Conservation (phyloP, 108 stramenopile species). For the Chaetoceros muelleri region DNA sequence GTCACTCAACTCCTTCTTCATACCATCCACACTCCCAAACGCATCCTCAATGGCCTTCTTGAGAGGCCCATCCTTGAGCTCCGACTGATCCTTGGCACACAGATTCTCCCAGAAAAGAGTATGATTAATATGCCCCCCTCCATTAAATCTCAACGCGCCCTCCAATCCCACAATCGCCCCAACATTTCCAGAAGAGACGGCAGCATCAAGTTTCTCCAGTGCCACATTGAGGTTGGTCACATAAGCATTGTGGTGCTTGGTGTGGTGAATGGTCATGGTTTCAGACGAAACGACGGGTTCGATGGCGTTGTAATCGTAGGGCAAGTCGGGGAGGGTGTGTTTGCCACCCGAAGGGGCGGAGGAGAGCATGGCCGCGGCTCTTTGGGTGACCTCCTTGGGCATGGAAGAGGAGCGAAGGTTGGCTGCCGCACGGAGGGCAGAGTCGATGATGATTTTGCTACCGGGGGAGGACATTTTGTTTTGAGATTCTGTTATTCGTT, state of each 20-base stretch:
- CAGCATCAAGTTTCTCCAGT: constrained; percentile 79
- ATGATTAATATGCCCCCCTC: constrained; percentile 98
- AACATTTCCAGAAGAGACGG: constrained; percentile 63
- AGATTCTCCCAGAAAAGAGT: constrained; percentile 97
- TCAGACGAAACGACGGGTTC: constrained; percentile 85
- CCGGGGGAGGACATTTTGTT: too few relatives aligned
- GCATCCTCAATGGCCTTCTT: constrained; percentile 60
- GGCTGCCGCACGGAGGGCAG: constrained; percentile 67
- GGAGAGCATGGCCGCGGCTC: constrained; percentile 56
- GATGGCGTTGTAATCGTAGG: constrained; percentile 84
- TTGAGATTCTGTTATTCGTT: too few relatives aligned
- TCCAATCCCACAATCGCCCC: constrained; percentile 62
- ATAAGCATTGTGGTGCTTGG: constrained; percentile 87
- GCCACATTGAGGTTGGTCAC: constrained; percentile 87
- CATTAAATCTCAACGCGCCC: constrained; percentile 94
- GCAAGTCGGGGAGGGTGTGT: constrained; percentile 73
- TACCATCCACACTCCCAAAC: constrained; percentile 75
- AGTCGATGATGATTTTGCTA: constrained; percentile 37
- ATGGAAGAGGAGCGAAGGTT: constrained; percentile 67
- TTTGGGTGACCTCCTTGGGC: constrained; percentile 40
- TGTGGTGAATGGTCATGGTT: constrained; percentile 93
- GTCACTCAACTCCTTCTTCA: constrained; percentile 70
- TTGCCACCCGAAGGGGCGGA: constrained; percentile 47
- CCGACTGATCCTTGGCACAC: constrained; percentile 28
- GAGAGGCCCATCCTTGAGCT: constrained; percentile 34